Base-by-base conservation (phyloP, 805 yeast genomes). In the Yarrowia sp. region DNA sequence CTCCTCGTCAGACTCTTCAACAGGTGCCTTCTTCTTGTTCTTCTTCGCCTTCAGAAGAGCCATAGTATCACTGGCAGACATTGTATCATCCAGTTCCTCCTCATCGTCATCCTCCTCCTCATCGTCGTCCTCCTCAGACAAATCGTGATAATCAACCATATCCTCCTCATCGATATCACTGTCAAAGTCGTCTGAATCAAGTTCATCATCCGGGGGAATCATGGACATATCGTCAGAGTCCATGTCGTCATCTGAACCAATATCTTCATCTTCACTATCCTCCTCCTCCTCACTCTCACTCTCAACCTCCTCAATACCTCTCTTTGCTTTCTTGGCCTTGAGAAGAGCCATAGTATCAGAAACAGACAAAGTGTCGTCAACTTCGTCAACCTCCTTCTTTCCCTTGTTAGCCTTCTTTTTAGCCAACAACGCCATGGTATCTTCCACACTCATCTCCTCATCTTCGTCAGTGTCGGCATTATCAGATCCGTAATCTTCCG, bases 361-460 rank as follows among this genome's bases (percentile, higher is more conserved):
- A 4, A 55, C 47, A n/a, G 63, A 55, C 34, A 55, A 8, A 15
- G 15, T 9, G n/a, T 55, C 63, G 12, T 53, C 60, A 8, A 19
- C 9, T 13, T 53, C 19, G 10, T 19, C 58, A 4, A 2, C n/a
- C 15, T 17, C 20, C 40, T 52, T n/a, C 13, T 13, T 30, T 3
- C 20, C 15, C 39, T 49, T 34, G 8, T 13, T 4, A 2, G 33
- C 44, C 44, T 53, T 53, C 43, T 52, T 52, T 3, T 20, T 12
- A 9, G 72, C 78, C 69, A 76, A 69, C 13, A 77, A 76, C 2
- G 75, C 79, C 75, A 75, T 76, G 1, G 80, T 80, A 36, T 78
- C 79, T 10, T 36, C 38, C 13, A 36, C 38, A 9, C 38, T 36
- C 38, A 36, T 10, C 30, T 24, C 38, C 38, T 36, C 38, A 36